Conservation (phyloP, 106 monocot genomes). For the Chionographis japonica region DNA sequence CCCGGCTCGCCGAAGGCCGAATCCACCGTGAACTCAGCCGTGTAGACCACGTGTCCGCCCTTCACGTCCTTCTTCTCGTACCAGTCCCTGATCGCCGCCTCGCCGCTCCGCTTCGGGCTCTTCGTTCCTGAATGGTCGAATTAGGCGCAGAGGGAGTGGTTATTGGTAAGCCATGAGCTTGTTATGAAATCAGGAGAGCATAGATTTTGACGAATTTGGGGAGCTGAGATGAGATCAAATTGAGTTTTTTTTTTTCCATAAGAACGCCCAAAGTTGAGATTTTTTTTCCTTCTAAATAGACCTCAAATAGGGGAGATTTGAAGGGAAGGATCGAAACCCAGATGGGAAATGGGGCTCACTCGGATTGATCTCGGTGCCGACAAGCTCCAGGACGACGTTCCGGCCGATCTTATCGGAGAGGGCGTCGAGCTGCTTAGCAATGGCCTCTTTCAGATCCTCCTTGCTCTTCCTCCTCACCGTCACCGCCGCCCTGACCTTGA, state of each 20-base stretch:
- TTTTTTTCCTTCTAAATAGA: background rate
- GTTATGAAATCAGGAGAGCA: no score
- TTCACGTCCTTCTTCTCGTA: conserved; percentile 48
- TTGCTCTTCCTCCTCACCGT: conserved; percentile 73
- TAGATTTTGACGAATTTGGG: no score
- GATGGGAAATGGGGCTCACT: conserved; percentile 19
- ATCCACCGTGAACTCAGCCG: conserved; percentile 66
- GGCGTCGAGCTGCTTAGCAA: conserved; percentile 55
- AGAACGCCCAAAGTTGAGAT: no score
- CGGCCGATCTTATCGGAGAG: conserved; percentile 64
- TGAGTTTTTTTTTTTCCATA: no score
- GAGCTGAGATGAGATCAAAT: no score
- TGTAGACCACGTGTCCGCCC: conserved; percentile 51
- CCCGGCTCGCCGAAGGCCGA: conserved; percentile 67
- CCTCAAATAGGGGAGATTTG: background rate
- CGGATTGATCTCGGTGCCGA: conserved; percentile 65
- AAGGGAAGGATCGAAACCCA: background rate
- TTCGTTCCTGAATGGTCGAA: conserved; percentile 31
- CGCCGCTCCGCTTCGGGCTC: conserved; percentile 49
- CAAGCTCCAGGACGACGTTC: conserved; percentile 66
- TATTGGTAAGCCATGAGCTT: background rate
- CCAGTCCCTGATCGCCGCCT: conserved; percentile 60
- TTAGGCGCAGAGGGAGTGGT: background rate
- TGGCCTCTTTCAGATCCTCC: conserved; percentile 53
- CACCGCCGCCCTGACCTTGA: conserved; percentile 55